A percentile compares a stretch with the other conserved stretches of the same genome.
These are phyloP conservation scores for Acanthamoeba royreba DNA, from an alignment of 208 protist genomes.

Conservation along the genomic window DNA sequence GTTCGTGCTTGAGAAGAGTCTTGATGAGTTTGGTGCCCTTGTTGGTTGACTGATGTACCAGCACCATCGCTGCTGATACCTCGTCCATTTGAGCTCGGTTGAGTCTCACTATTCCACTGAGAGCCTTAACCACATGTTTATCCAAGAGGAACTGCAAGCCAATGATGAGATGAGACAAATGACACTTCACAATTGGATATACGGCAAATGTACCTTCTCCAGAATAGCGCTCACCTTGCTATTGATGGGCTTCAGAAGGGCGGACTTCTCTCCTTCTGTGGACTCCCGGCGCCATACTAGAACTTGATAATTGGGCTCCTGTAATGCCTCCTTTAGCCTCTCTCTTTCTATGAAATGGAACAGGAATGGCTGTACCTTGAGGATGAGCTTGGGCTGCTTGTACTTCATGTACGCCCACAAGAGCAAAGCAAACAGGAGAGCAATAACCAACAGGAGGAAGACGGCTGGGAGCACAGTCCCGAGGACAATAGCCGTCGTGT, in stretches of 20 bases:
- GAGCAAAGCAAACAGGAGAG: not conserved
- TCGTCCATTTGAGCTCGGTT: not conserved
- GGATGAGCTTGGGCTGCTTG: not conserved
- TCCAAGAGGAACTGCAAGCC: not conserved
- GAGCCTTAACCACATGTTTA: not conserved
- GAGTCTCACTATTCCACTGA: not conserved
- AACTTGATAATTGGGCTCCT: not conserved
- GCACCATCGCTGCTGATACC: not conserved
- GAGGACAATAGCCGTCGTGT: not conserved
- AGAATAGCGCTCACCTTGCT: not conserved
- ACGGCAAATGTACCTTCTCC: not conserved
- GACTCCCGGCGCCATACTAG: not conserved
- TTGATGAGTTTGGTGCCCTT: constrained; percentile 12
- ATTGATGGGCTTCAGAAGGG: not conserved
- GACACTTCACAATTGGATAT: no score
- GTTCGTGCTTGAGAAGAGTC: not conserved
- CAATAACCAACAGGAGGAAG: not conserved
- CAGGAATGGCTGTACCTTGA: not conserved
- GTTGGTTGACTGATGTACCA: not conserved
- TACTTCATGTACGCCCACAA: not conserved
- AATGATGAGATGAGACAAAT: no score
- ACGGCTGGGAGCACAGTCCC: not conserved
- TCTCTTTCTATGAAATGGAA: no score
- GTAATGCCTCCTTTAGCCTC: no score
- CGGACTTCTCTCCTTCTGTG: not conserved